phyloP scores from a whole-genome alignment of 768 basidiomycete genomes.

The Pleurotus platypus region DNA sequence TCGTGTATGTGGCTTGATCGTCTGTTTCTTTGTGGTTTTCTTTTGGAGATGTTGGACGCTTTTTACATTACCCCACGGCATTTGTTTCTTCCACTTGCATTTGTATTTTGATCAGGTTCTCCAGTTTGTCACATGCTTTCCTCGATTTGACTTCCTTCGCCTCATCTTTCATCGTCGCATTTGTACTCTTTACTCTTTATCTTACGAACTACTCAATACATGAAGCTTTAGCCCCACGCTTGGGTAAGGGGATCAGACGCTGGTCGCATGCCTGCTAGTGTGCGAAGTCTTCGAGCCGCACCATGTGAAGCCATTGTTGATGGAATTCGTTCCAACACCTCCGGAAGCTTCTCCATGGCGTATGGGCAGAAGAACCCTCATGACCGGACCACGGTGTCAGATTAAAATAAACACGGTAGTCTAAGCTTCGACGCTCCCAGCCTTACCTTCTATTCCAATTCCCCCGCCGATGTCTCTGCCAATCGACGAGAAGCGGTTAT shows the following conservation, averaged over 20 bases:
- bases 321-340: not conserved
- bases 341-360: slow-evolving; percentile 5
- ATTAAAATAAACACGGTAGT: slow-evolving; percentile 6
- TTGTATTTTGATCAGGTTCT: too few species aligned
- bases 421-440: not conserved
- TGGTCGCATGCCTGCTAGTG: too few species aligned
- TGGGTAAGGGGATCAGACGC: too few species aligned
- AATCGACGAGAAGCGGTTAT: slow-evolving; percentile 1
- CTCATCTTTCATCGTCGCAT: too few species aligned
- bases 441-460: not conserved
- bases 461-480: not conserved
- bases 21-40: not conserved
- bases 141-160: too few species aligned
- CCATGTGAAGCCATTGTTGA: not conserved
- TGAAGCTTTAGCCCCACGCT: too few species aligned
- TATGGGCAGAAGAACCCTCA: slow-evolving; percentile 2
- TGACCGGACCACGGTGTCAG: slow-evolving; percentile 1
- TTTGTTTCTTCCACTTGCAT: not conserved
- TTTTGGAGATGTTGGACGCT: not conserved
- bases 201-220: too few species aligned
- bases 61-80: not conserved
- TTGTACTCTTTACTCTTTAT: too few species aligned
- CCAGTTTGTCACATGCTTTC: too few species aligned
- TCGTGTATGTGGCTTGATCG: slow-evolving; percentile 59
- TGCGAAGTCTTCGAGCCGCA: too few species aligned